phyloP scores from a whole-genome alignment of 2,329 filamentous ascomycete species.

The Fusarium duplospermum region DNA sequence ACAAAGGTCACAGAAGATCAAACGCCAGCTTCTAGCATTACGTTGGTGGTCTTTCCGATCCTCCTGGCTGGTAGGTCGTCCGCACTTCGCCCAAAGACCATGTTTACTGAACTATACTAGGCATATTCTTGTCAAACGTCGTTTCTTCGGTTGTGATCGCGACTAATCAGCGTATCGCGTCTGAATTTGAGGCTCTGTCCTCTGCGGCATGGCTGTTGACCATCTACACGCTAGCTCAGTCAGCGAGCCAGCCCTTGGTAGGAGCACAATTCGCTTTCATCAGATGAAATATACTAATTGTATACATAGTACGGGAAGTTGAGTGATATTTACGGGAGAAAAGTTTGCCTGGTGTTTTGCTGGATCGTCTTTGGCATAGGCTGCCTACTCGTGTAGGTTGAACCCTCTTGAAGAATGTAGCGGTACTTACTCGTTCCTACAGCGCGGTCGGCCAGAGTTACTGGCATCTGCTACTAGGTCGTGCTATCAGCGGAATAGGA shows the following conservation, averaged over 20 bases:
- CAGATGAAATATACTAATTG: too few relatives aligned
- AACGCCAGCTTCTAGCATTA: not conserved
- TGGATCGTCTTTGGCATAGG: not conserved
- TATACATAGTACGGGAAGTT: not conserved
- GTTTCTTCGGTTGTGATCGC: not conserved
- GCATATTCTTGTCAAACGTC: not conserved
- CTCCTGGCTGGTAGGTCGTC: not conserved
- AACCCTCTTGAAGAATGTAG: rapidly evolving
- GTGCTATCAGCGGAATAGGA: not conserved
- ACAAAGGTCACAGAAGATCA: not conserved
- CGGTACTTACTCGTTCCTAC: not conserved
- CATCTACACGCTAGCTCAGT: not conserved
- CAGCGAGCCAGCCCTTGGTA: not conserved
- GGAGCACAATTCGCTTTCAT: not conserved
- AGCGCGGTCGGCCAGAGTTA: not conserved
- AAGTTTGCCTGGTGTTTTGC: not conserved
- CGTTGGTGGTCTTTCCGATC: not conserved
- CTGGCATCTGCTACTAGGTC: not conserved
- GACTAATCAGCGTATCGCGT: not conserved
- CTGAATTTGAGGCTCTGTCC: not conserved
- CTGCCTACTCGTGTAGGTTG: not conserved
- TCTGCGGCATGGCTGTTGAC: not conserved
- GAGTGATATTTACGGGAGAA: not conserved
- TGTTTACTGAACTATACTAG: not conserved
- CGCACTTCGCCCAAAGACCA: not conserved